Base-by-base conservation (phyloP, 2,329 filamentous ascomycete genomes). In the Leptoxyphium fumago region DNA sequence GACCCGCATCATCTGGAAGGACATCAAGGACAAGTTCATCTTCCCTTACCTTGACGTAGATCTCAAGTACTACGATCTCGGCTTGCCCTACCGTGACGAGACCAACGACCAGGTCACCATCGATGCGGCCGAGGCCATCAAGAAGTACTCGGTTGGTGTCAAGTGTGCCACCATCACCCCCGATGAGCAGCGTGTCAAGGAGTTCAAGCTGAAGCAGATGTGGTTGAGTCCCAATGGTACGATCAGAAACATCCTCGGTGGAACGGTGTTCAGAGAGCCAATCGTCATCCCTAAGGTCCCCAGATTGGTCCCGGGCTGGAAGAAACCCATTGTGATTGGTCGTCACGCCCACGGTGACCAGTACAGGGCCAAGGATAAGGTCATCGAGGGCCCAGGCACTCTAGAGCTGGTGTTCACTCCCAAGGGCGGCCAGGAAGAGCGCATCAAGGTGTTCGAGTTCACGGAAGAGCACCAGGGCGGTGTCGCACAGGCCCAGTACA, bases 151-250 rank as follows among this genome's bases (percentile, higher is more conserved):
- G 47, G 91, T 98, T 44, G 91, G 89, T 67, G 86, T 98, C 72
- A 98, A 98, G 76, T 98, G 91, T 68, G 91, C 91, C 53, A 98
- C 91, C 64, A 98, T 98, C 71, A 98, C 91, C 38, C 91, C 91
- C 34, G 91, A 98, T 64, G 91, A 98, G 77, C 82, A 79, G 52
- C 82, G 91, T 64, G 89, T 98, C 28, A 77, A 96, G 73, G 91
- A 96, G 70, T 98, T 96, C 69, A 88, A 95, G 64, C 77, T 98
- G 56, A 98, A 96, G 83, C 81, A 96, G 73, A 96, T 96, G 91
- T 98, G 91, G 91, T 76, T 96, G 46, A 94, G 86, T 45, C 91
- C 91, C 61, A 98, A 98, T 66, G 91, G 91, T 63, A 98, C 78
- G 49, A 80, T 81, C 61, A 67, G 77, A 59, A 81, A 81, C 65